Evolutionary conservation across 768 basidiomycete genomes (phyloP), one percentile per base, ranked within the genome.

Genomic region (Pilatotrama ljubarskyi): DNA sequence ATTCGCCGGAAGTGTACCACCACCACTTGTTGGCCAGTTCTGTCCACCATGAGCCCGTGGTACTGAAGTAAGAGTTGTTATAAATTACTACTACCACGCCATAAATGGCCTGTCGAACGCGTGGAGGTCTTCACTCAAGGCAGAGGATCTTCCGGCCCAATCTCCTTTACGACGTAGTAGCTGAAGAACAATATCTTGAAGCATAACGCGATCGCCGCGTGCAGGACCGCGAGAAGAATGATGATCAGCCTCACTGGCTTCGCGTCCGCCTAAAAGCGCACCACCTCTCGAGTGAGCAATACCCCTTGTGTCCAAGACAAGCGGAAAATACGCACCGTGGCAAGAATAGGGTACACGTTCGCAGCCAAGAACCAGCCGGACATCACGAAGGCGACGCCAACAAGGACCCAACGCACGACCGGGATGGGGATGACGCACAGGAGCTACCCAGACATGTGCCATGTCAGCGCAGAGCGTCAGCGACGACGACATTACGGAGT

Each of bases 281-380:
- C 18, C 51, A 18, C 2, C 26, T 36, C 36, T 44, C 29, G 43
- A 15, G 40, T 20, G 2, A 26, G 10, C 42, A 3, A 35, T 1
- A 8, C 24, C 29, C 44, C 43, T 37, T 2, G 20, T 17, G 42
- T 53, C 29, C 62, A 25, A 61, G 13, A 17, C 38, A 41, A 8
- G 52, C 58, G 15, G 42, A 32, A 17, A 48, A 48, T 50, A 79
- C 90, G 66, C 66, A 95, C 94, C 9, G 85, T 82, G 36, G 90
- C 85, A 26, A 98, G 85, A 52, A 97, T 83, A 3, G 96, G 96
- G 66, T 97, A 98, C 46, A 97, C 84, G 68, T 95, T 93, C 22
- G 80, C 79, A 14, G 81, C 78, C 26, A 99, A 80, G 80, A 95
- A 98, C 77, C 84, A 93, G 2, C 94, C 93, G 7, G 96, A 98